A percentile compares a stretch with the other conserved stretches of the same genome.
Conservation (phyloP, 176 grass and related monocot species). For the Zoysia pacifica region DNA sequence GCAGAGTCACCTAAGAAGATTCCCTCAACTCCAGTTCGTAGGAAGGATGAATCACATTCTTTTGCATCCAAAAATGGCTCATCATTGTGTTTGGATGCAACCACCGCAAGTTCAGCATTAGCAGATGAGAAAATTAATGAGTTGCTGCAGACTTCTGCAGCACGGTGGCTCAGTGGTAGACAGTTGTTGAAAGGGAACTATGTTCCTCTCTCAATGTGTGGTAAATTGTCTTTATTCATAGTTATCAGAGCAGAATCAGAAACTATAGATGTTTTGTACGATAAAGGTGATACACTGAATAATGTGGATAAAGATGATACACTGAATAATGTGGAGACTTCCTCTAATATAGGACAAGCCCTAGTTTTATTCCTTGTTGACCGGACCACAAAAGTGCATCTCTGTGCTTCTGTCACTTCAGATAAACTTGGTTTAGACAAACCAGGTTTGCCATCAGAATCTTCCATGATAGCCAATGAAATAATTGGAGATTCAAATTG, state of each 20-base stretch:
- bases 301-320: constrained; percentile 35
- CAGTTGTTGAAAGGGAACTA: constrained; percentile 79
- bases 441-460: constrained; percentile 8
- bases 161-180: constrained; percentile 68
- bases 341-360: constrained; percentile 18
- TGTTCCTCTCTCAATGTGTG: constrained; percentile 61
- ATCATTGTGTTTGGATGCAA: constrained; percentile 51
- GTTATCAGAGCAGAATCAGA: constrained; percentile 56
- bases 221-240: constrained; percentile 61
- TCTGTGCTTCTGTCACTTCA: constrained; percentile 46
- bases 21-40: constrained; percentile 36
- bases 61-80: constrained; percentile 41
- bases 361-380: constrained; percentile 45
- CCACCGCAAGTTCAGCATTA: constrained; percentile 57
- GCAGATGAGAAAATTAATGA: constrained; percentile 72
- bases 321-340: constrained; percentile 25
- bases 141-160: constrained; percentile 62
- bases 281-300: constrained; percentile 32
- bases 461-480: constrained; percentile 13
- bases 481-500: constrained; percentile 25
- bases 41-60: constrained; percentile 32
- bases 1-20: constrained; percentile 49
- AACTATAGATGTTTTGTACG: constrained; percentile 18
- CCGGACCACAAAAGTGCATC: constrained; percentile 60
- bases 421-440: constrained; percentile 38